Conservation (phyloP, 1,139 yeast species). For the Meyerozyma athensensis region DNA sequence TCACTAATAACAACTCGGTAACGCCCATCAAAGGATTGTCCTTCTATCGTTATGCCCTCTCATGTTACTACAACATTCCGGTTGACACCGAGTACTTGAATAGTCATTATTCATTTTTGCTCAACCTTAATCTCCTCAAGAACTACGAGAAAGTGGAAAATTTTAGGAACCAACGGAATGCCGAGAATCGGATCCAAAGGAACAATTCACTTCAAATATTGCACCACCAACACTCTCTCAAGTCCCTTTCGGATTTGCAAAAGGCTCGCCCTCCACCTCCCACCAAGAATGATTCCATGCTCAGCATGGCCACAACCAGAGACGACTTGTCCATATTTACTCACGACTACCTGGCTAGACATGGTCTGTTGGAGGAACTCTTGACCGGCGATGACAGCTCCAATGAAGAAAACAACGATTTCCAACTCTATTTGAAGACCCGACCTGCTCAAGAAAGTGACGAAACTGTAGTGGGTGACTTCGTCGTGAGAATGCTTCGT, state of each 20-base stretch:
- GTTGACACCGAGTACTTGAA: constrained; percentile 26
- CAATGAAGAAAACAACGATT: constrained; percentile 3
- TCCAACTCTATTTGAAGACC: constrained; percentile 5
- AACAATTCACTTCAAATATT: constrained; percentile 30
- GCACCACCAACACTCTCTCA: constrained; percentile 32
- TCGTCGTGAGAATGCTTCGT: constrained; percentile 17
- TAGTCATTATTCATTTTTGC: constrained; percentile 36
- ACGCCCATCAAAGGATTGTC: constrained; percentile 33
- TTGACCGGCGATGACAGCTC: constrained; percentile 4
- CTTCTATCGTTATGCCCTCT: constrained; percentile 36
- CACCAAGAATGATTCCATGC: constrained; percentile 12
- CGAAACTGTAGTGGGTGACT: constrained; percentile 12
- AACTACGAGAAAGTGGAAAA: constrained; percentile 34
- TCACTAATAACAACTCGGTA: constrained; percentile 28
- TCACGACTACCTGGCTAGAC: constrained; percentile 5
- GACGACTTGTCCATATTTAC: constrained; percentile 14
- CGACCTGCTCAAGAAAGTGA: constrained; percentile 3
- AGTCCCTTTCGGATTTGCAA: constrained; percentile 15
- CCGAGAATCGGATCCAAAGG: constrained; percentile 27
- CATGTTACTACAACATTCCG: constrained; percentile 37
- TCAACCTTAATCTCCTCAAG: constrained; percentile 37
- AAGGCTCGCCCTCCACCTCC: constrained; percentile 7
- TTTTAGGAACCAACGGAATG: constrained; percentile 25
- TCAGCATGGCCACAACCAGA: constrained; percentile 12
- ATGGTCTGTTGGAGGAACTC: constrained; percentile 2